A percentile compares a stretch with the other conserved stretches of the same genome.
These are phyloP conservation scores for Beauveria caledonica DNA, from an alignment of 2,329 filamentous ascomycete genomes.

Conservation along the genomic window DNA sequence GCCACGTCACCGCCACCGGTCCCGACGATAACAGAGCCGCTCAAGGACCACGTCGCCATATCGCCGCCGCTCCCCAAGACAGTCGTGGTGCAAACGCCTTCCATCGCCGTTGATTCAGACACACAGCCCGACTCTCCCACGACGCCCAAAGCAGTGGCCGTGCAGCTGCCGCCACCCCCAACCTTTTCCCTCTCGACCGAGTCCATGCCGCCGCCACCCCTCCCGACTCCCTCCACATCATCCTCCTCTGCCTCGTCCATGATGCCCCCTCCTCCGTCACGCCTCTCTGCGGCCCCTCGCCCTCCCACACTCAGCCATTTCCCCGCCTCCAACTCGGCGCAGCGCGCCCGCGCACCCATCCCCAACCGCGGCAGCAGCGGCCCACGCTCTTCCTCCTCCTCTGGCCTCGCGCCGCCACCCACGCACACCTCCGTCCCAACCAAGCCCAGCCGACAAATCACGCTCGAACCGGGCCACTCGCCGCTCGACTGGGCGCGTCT, in stretches of 20 bases:
- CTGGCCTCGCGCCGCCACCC: constrained; percentile 47
- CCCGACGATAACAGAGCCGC: constrained; percentile 3
- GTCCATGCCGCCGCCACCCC: constrained; percentile 13
- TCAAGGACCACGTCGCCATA: constrained; percentile 26
- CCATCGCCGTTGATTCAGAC: constrained; percentile 11
- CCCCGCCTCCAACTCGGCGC: constrained; percentile 43
- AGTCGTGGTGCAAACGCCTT: constrained; percentile 16
- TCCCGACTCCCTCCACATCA: neutral
- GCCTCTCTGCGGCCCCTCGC: constrained; percentile 19
- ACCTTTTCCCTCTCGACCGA: constrained; percentile 35
- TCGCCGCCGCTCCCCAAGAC: constrained; percentile 27
- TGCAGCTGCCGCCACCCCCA: constrained; percentile 33
- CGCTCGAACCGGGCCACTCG: constrained; percentile 82
- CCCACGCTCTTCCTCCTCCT: constrained; percentile 16
- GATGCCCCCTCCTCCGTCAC: constrained; percentile 14
- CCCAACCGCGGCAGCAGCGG: constrained; percentile 30
- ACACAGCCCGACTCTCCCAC: neutral
- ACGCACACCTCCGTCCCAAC: constrained; percentile 42
- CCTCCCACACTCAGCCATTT: constrained; percentile 34
- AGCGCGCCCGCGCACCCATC: constrained; percentile 36
- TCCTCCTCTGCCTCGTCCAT: constrained; percentile 6
- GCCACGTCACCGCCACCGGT: constrained; percentile 17
- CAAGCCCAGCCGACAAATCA: constrained; percentile 61
- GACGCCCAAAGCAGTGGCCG: constrained; percentile 27
- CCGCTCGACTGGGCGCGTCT: constrained; percentile 93